Conservation (phyloP, 2,329 filamentous ascomycete genomes). For the Colletotrichum sp. region DNA sequence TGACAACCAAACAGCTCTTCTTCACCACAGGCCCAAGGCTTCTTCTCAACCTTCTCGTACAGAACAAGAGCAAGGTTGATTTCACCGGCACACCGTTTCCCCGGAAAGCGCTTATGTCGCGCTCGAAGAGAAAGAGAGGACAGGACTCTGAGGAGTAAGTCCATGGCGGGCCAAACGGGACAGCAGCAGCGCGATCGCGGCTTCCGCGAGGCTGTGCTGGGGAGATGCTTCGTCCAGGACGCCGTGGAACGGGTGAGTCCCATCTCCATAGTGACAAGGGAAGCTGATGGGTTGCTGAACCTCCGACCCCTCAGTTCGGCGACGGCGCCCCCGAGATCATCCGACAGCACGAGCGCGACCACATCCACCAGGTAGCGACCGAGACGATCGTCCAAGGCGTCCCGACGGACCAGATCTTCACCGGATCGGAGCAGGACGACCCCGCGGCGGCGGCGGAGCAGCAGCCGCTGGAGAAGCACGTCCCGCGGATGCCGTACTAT, state of each 20-base stretch:
- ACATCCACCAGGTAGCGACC: slow-evolving; percentile 23
- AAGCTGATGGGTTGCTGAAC: neutral
- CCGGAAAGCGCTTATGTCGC: slow-evolving; percentile 15
- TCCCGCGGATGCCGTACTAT: slow-evolving; percentile 37
- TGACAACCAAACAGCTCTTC: neutral
- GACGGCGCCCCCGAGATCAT: slow-evolving; percentile 35
- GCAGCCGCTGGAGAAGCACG: slow-evolving; percentile 10
- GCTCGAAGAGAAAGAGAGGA: slow-evolving; percentile 11
- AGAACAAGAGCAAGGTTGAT: neutral
- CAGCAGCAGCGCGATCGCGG: slow-evolving; percentile 8
- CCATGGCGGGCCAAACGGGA: slow-evolving; percentile 14
- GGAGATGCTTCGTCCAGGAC: slow-evolving; percentile 41
- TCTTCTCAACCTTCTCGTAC: neutral
- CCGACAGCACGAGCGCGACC: slow-evolving; percentile 38
- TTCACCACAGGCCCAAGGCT: neutral
- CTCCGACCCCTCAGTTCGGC: slow-evolving; percentile 37
- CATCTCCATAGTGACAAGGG: neutral
- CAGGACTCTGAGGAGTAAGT: slow-evolving; percentile 17
- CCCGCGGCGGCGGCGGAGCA: neutral
- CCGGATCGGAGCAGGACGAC: neutral
- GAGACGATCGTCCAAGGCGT: slow-evolving; percentile 12
- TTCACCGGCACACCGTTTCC: neutral
- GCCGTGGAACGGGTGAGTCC: slow-evolving; percentile 39
- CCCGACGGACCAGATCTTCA: slow-evolving; percentile 10
- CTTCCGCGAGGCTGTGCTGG: slow-evolving; percentile 32